phyloP scores from a whole-genome alignment of 2,329 filamentous ascomycete genomes.

The Xylariaceae sp. region DNA sequence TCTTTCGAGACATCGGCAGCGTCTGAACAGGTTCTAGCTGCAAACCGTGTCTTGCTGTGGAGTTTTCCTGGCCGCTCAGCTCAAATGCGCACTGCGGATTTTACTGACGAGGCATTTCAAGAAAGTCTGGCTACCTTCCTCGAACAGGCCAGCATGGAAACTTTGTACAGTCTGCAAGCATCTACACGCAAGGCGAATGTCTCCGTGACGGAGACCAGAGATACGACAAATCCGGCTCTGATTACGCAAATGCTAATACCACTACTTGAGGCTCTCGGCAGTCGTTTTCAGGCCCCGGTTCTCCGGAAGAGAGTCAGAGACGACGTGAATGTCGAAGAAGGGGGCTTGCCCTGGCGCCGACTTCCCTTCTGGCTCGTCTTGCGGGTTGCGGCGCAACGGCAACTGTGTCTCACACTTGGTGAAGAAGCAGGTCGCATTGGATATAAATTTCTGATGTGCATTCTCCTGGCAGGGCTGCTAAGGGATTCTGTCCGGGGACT shows the following conservation, averaged over 20 bases:
- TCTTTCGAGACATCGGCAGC: constrained; percentile 51
- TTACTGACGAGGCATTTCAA: constrained; percentile 41
- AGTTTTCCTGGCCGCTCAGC: constrained; percentile 52
- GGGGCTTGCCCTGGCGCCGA: constrained; percentile 55
- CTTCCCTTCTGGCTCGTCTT: constrained; percentile 58
- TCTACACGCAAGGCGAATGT: constrained; percentile 47
- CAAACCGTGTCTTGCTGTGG: constrained; percentile 45
- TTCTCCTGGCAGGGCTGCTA: constrained; percentile 44
- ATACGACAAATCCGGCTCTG: constrained; percentile 52
- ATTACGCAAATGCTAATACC: constrained; percentile 57
- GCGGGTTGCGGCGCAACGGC: constrained; percentile 51
- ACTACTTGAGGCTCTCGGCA: constrained; percentile 51
- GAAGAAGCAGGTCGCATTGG: constrained; percentile 39
- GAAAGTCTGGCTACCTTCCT: constrained; percentile 47
- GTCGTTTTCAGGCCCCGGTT: constrained; percentile 29
- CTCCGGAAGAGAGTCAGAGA: constrained; percentile 58
- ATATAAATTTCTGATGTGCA: constrained; percentile 55
- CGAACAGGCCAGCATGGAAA: constrained; percentile 50
- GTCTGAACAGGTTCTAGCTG: constrained; percentile 44
- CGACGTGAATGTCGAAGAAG: constrained; percentile 49
- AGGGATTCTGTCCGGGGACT: constrained; percentile 30
- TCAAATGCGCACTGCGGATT: constrained; percentile 35
- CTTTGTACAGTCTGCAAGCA: constrained; percentile 49
- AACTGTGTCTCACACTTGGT: constrained; percentile 40
- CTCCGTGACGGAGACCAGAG: constrained; percentile 47